These are phyloP conservation scores for Penicillium macrosclerotiorum DNA, from an alignment of 495 filamentous ascomycete genomes.

Conservation along the genomic window DNA sequence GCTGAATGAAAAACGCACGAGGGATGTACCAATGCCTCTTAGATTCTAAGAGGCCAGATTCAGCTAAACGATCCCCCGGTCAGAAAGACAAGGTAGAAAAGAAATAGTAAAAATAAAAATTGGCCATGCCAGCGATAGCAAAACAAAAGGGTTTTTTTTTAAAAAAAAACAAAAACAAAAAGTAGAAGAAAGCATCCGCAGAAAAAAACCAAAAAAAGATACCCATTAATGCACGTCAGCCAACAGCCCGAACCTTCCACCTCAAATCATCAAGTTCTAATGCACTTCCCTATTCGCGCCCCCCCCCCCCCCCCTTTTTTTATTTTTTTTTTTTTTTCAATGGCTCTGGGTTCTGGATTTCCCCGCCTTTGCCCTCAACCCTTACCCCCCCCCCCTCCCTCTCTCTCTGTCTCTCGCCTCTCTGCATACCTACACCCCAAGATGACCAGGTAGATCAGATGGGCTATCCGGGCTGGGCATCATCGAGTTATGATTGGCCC, in stretches of 20 bases:
- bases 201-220: conserved; percentile 6
- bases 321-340: too few relatives aligned
- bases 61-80: too few relatives aligned
- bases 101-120: too few relatives aligned
- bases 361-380: too few relatives aligned
- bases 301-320: conserved; percentile 2
- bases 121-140: too few relatives aligned
- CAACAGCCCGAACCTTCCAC: not conserved
- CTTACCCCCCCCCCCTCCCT: too few relatives aligned
- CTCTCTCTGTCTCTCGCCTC: conserved; percentile 2
- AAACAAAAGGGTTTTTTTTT: too few relatives aligned
- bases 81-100: too few relatives aligned
- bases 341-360: too few relatives aligned
- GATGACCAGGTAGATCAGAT: conserved; percentile 15
- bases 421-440: conserved; percentile 20
- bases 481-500: conserved; percentile 18
- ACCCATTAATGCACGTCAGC: conserved; percentile 12
- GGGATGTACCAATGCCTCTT: too few relatives aligned
- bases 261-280: not conserved
- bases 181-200: conserved; percentile 3
- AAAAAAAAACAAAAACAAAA: conserved; percentile 6
- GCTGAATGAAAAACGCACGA: too few relatives aligned
- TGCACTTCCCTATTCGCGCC: not conserved
- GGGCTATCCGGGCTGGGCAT: conserved; percentile 15
- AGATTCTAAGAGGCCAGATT: too few relatives aligned